Percentiles rank a stretch among this genome's conserved stretches.
phyloP scores from a whole-genome alignment of 2,329 filamentous ascomycete species.

The Hortaea sp. region DNA sequence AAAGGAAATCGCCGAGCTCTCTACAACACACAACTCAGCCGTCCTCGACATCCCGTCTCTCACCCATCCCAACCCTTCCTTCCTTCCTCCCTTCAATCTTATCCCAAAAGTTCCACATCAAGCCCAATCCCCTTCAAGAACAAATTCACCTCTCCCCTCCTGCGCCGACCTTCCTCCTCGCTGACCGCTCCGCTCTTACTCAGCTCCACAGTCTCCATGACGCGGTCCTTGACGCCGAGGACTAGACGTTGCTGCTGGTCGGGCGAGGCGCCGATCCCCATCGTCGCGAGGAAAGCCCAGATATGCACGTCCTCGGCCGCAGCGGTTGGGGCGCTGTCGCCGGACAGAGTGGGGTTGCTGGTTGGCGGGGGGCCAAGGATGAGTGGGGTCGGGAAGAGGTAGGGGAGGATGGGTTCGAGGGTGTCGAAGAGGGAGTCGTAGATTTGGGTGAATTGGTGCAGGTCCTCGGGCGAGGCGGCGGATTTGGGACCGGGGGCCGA shows the following conservation, averaged over 20 bases:
- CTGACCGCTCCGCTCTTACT: conserved; percentile 68
- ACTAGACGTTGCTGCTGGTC: conserved; percentile 94
- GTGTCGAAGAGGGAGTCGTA: conserved; percentile 83
- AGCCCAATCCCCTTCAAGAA: conserved; percentile 99
- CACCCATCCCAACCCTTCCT: too few relatives aligned
- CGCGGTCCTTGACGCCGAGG: conserved; percentile 90
- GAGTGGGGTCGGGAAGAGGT: conserved; percentile 66
- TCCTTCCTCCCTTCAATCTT: conserved; percentile 8
- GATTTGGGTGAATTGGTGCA: conserved; percentile 70
- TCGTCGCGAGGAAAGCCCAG: conserved; percentile 93
- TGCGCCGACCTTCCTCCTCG: conserved; percentile 69
- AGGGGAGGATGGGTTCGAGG: conserved; percentile 70
- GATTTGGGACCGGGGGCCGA: conserved; percentile 46
- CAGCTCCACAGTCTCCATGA: conserved; percentile 86
- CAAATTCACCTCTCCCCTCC: conserved; percentile 85
- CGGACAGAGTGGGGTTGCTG: too few relatives aligned
- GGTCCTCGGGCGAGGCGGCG: conserved; percentile 40
- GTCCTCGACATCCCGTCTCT: too few relatives aligned
- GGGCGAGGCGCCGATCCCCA: conserved; percentile 84
- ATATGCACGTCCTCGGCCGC: conserved; percentile 76
- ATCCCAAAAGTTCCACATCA: conserved; percentile 72
- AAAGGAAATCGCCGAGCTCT: too few relatives aligned
- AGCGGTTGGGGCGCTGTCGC: conserved; percentile 58
- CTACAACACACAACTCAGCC: too few relatives aligned
- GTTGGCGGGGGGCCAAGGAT: too few relatives aligned